These are phyloP conservation scores for Hymenoscyphus infarciens DNA, from an alignment of 2,329 filamentous ascomycete species.

Conservation along the genomic window DNA sequence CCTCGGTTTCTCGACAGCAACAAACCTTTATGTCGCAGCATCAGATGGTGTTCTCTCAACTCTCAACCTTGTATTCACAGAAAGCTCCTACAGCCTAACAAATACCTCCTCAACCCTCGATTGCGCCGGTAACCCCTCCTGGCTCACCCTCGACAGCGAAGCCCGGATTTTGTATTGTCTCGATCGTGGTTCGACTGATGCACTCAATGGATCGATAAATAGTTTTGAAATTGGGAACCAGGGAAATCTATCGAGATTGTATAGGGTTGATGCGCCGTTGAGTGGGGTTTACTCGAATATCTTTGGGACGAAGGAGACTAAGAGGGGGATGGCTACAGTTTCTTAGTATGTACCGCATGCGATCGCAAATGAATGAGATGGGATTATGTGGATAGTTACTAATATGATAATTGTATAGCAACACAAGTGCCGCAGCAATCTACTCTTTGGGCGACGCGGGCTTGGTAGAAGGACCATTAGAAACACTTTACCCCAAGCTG, in stretches of 20 bases:
- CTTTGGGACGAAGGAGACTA: conserved; percentile 9
- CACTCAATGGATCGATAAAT: conserved; percentile 17
- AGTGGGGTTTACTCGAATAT: conserved; percentile 12
- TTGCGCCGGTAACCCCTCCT: conserved; percentile 16
- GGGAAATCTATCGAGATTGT: conserved; percentile 11
- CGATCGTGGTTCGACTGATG: conserved; percentile 11
- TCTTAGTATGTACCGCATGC: conserved; percentile 13
- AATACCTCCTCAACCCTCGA: conserved; percentile 6
- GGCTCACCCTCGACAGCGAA: conserved; percentile 14
- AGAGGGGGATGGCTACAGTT: conserved; percentile 15
- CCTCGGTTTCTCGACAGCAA: not conserved
- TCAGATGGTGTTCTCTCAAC: conserved; percentile 12
- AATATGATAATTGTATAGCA: conserved; percentile 5
- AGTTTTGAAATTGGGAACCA: conserved; percentile 12
- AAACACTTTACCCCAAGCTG: conserved; percentile 12
- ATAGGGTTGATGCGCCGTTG: conserved; percentile 12
- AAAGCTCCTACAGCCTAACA: conserved; percentile 10
- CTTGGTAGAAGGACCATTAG: not conserved
- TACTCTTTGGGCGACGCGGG: not conserved
- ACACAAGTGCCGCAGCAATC: conserved; percentile 11
- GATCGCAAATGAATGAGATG: not conserved
- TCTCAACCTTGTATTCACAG: conserved; percentile 8
- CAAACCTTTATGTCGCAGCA: conserved; percentile 1
- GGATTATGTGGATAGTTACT: not conserved
- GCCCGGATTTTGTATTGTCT: conserved; percentile 20